Evolutionary conservation across 2,329 filamentous ascomycete genomes (phyloP).

Genomic region (Rhytidhysteron rufulum): DNA sequence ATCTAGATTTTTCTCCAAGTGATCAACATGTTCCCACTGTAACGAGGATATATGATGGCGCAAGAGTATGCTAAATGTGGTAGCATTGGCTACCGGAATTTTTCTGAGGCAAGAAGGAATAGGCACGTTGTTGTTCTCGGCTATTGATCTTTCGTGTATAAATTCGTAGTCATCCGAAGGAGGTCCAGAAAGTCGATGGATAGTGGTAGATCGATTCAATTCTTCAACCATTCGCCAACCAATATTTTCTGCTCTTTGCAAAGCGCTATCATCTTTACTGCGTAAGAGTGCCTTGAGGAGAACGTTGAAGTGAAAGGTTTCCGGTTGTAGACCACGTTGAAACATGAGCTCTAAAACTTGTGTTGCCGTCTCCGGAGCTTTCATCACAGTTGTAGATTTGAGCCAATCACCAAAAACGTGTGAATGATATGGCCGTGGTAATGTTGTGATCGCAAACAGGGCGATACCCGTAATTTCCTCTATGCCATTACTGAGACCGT

Average conservation of each 20-base stretch:
- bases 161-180: neutral
- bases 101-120: constrained; percentile 4
- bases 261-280: constrained; percentile 13
- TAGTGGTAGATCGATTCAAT: neutral
- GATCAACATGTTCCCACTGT: constrained; percentile 34
- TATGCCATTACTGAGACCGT: constrained; percentile 24
- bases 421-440: constrained; percentile 60
- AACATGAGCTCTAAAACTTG: constrained; percentile 75
- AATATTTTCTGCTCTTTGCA: constrained; percentile 31
- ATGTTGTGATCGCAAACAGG: constrained; percentile 43
- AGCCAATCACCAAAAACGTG: constrained; percentile 89
- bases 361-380: constrained; percentile 58
- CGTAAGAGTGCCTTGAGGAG: constrained; percentile 76
- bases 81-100: constrained; percentile 23
- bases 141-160: neutral
- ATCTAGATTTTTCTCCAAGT: constrained; percentile 23
- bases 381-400: constrained; percentile 71
- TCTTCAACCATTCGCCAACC: constrained; percentile 33
- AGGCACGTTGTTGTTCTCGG: neutral
- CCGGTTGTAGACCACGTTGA: constrained; percentile 61
- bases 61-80: constrained; percentile 30
- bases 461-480: constrained; percentile 24
- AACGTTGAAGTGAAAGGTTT: constrained; percentile 75
- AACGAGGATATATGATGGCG: constrained; percentile 21
- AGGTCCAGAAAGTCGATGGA: neutral